A percentile compares a stretch with the other conserved stretches of the same genome.
Evolutionary conservation across 78 protist species (phyloP).

Genomic region (Tieghemostelium lacteum): DNA sequence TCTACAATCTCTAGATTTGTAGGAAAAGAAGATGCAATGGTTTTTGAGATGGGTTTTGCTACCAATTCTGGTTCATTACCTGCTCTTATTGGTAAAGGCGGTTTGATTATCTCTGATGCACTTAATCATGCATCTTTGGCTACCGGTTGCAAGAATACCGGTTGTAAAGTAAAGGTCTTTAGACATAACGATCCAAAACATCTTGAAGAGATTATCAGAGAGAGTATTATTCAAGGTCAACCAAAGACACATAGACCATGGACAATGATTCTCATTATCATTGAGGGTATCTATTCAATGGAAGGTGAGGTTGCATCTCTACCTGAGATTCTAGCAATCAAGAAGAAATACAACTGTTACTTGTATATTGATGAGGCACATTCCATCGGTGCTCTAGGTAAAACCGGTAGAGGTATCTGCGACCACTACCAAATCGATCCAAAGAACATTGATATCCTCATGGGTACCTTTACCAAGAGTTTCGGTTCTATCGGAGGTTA

Average conservation of each 20-base stretch:
- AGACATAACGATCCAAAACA: constrained; percentile 94
- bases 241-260: constrained; percentile 95
- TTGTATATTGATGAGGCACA: constrained; percentile 99
- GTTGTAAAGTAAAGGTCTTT: constrained; percentile 92
- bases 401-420: constrained; percentile 95
- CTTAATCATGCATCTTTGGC: constrained; percentile 98
- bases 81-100: constrained; percentile 88
- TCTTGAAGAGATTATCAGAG: constrained; percentile 89
- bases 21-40: constrained; percentile 93
- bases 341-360: constrained; percentile 95
- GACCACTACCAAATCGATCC: constrained; percentile 92
- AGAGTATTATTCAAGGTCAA: constrained; percentile 91
- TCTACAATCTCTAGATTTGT: constrained; percentile 90
- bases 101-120: constrained; percentile 92
- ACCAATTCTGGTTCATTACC: constrained; percentile 98
- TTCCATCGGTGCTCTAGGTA: constrained; percentile 98
- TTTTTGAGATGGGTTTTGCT: constrained; percentile 98
- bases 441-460: constrained; percentile 95
- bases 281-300: constrained; percentile 99
- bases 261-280: constrained; percentile 94
- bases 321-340: constrained; percentile 89
- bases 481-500: constrained; percentile 98
- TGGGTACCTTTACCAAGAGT: constrained; percentile 99
- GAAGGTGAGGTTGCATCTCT: constrained; percentile 96
- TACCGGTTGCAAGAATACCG: constrained; percentile 92